phyloP scores from a whole-genome alignment of 192 early-diverging fungal species.

The Entophlyctis luteolus region DNA sequence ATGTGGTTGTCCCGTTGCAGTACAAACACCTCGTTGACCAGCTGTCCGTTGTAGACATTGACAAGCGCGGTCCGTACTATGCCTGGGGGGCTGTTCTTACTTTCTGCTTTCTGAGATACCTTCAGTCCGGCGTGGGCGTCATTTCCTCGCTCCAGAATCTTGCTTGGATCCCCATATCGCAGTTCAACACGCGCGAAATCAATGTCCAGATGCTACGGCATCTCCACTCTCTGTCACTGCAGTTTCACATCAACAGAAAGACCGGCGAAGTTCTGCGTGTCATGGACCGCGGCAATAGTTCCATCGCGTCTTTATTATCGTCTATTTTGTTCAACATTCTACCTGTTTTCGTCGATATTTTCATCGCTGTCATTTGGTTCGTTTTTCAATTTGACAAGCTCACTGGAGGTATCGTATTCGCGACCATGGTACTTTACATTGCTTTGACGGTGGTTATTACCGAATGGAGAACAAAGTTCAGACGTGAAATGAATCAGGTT shows the following conservation, averaged over 20 bases:
- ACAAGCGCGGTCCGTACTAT: constrained; percentile 34
- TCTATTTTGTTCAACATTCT: constrained; percentile 88
- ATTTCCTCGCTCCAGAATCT: constrained; percentile 77
- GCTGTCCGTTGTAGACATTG: constrained; percentile 29
- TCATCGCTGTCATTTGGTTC: constrained; percentile 62
- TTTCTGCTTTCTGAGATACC: constrained; percentile 62
- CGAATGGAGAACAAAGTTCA: constrained; percentile 50
- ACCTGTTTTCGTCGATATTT: constrained; percentile 84
- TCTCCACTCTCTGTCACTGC: constrained; percentile 79
- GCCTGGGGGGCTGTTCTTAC: constrained; percentile 55
- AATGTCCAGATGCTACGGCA: constrained; percentile 88
- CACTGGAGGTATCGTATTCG: constrained; percentile 79
- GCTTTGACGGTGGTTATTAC: constrained; percentile 76
- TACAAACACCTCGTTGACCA: constrained; percentile 78
- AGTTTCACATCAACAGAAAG: constrained; percentile 91
- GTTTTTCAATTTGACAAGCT: constrained; percentile 52
- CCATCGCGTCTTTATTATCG: constrained; percentile 60
- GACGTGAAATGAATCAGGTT: constrained; percentile 22
- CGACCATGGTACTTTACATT: constrained; percentile 86
- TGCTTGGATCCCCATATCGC: constrained; percentile 90
- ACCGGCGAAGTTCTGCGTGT: constrained; percentile 88
- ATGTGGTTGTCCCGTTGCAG: constrained; percentile 78
- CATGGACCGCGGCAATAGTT: constrained; percentile 73
- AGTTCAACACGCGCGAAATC: constrained; percentile 88
- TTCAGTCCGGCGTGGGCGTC: constrained; percentile 70